phyloP scores from a whole-genome alignment of 768 basidiomycete species.

The Rossbeevera mucosa region DNA sequence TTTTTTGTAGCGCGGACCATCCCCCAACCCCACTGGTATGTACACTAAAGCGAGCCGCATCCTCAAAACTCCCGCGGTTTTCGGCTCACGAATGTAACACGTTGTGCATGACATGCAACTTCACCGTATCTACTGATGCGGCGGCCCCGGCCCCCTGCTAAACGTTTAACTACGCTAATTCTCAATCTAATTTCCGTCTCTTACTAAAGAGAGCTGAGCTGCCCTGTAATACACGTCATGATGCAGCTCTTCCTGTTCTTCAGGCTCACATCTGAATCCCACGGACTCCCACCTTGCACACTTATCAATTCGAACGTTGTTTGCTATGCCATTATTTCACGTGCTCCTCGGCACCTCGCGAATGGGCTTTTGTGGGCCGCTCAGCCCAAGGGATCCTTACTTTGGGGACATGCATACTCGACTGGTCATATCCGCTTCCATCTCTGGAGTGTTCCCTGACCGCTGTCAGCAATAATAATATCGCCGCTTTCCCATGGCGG shows the following conservation, averaged over 20 bases:
- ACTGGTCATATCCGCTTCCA: constrained; percentile 8
- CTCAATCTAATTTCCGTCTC: constrained; percentile 22
- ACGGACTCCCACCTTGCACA: background rate
- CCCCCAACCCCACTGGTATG: background rate
- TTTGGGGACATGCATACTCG: constrained; percentile 12
- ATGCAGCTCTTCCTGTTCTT: background rate
- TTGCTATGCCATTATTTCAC: constrained; percentile 16
- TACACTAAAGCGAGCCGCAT: background rate
- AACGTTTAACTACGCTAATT: constrained; percentile 33
- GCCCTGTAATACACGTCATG: constrained; percentile 20
- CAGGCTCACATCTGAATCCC: constrained; percentile 5
- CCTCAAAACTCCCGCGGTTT: background rate
- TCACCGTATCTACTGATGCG: background rate
- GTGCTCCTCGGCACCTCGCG: constrained; percentile 24
- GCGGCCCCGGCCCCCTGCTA: constrained; percentile 12
- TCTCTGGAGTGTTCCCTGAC: constrained; percentile 11
- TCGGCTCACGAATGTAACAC: background rate
- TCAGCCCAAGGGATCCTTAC: constrained; percentile 5
- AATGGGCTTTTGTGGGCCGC: constrained; percentile 7
- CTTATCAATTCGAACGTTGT: constrained; percentile 1
- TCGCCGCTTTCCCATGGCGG: constrained; percentile 21
- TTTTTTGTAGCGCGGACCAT: background rate
- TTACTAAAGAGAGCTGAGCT: constrained; percentile 13
- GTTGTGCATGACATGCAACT: background rate
- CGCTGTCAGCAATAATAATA: constrained; percentile 10